phyloP scores from a whole-genome alignment of 2,329 filamentous ascomycete species.

The Talaromyces pinophilus region DNA sequence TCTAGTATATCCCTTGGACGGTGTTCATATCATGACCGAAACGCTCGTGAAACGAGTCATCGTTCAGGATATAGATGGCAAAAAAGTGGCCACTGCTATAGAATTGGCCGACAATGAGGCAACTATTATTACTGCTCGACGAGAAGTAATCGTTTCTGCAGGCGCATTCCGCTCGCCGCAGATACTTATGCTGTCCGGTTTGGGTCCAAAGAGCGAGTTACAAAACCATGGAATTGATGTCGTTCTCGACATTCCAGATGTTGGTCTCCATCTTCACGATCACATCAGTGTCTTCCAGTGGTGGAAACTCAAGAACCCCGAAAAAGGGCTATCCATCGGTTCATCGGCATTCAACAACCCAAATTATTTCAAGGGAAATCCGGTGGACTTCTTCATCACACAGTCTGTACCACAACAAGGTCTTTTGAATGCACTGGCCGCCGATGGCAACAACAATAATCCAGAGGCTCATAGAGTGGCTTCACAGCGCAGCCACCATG shows the following conservation, averaged over 20 bases:
- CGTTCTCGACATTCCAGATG: too few species aligned
- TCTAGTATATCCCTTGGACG: slow-evolving; percentile 9
- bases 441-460: background rate
- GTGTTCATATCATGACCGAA: slow-evolving; percentile 6
- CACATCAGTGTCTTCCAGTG: too few species aligned
- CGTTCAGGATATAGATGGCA: background rate
- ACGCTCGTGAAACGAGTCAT: slow-evolving; percentile 8
- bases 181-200: too few species aligned
- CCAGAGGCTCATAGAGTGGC: background rate
- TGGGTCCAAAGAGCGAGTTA: too few species aligned
- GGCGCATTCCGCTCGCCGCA: too few species aligned
- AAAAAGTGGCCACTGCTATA: background rate
- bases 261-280: too few species aligned
- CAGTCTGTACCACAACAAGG: slow-evolving; percentile 18
- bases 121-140: slow-evolving; percentile 28
- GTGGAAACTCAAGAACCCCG: too few species aligned
- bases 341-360: slow-evolving; percentile 23
- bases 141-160: slow-evolving; percentile 48
- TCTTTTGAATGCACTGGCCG: slow-evolving; percentile 5
- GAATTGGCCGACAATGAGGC: slow-evolving; percentile 9
- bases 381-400: slow-evolving; percentile 26
- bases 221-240: too few species aligned
- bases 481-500: slow-evolving; percentile 11
- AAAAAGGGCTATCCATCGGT: slow-evolving; percentile 24
- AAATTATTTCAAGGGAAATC: slow-evolving; percentile 24